These are phyloP conservation scores for Oenanthe sinensis DNA, from an alignment of 129 eudicot genomes.

Conservation along the genomic window DNA sequence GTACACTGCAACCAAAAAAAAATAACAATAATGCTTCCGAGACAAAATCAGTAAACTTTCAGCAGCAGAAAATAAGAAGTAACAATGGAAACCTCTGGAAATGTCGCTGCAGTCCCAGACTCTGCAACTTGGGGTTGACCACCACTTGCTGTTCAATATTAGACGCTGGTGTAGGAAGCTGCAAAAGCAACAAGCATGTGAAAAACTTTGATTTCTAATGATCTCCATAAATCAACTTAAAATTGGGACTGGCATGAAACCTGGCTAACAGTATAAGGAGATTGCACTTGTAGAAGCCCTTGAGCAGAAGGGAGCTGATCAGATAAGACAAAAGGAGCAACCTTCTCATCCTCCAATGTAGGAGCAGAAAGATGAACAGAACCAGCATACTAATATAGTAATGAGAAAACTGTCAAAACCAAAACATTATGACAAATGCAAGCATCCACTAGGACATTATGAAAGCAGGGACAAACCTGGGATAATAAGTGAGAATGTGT, in stretches of 20 bases:
- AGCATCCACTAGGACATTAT: neutral
- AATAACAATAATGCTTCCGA: slow-evolving; percentile 3
- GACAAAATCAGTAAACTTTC: neutral
- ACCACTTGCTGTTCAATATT: slow-evolving; percentile 74
- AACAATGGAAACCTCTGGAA: slow-evolving; percentile 64
- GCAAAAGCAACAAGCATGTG: slow-evolving; percentile 16
- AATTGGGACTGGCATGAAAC: slow-evolving; percentile 16
- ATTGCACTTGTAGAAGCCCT: slow-evolving; percentile 61
- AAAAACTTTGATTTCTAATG: neutral
- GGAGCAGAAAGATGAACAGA: neutral
- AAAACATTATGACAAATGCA: neutral
- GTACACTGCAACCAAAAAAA: slow-evolving; percentile 47
- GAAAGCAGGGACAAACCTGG: slow-evolving; percentile 43
- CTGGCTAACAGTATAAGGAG: slow-evolving; percentile 66
- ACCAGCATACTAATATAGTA: slow-evolving; percentile 56
- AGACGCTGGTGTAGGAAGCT: slow-evolving; percentile 71
- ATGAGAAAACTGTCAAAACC: slow-evolving; percentile 5
- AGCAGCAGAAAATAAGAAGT: neutral
- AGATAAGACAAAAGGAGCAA: slow-evolving; percentile 68
- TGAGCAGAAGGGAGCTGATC: slow-evolving; percentile 86
- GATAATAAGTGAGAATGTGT: slow-evolving; percentile 59
- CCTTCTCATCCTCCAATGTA: slow-evolving; percentile 63
- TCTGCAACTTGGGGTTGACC: slow-evolving; percentile 62
- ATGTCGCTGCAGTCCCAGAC: slow-evolving; percentile 57
- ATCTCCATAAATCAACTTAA: neutral